Evolutionary conservation across 352 stramenopile species (phyloP).

Genomic region (Phytophthora cactorum): DNA sequence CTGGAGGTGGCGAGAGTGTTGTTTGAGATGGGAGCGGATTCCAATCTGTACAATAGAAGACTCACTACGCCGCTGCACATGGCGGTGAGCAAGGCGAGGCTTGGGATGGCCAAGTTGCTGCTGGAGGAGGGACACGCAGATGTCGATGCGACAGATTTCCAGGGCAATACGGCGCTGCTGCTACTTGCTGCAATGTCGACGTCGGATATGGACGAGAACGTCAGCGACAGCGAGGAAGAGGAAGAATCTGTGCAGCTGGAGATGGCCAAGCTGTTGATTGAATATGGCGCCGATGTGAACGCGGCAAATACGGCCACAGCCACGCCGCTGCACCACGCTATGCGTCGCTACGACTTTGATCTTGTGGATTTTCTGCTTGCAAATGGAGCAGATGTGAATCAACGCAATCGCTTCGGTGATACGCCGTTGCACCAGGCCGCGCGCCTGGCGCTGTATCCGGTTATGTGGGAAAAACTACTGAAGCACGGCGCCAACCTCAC

Average conservation of each 20-base stretch:
- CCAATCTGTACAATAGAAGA: constrained; percentile 32
- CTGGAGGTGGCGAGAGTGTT: constrained; percentile 21
- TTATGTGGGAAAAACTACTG: constrained; percentile 41
- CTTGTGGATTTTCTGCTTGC: constrained; percentile 40
- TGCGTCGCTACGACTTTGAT: constrained; percentile 39
- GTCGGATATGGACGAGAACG: constrained; percentile 39
- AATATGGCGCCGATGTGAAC: constrained; percentile 37
- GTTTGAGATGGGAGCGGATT: constrained; percentile 29
- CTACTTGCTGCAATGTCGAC: constrained; percentile 31
- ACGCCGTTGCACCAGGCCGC: constrained; percentile 41
- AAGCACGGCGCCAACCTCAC: constrained; percentile 28
- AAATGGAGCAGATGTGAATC: constrained; percentile 37
- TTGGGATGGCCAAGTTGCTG: constrained; percentile 32
- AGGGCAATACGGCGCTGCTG: constrained; percentile 37
- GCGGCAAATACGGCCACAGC: constrained; percentile 23
- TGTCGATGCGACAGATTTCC: constrained; percentile 31
- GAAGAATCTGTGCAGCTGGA: constrained; percentile 28
- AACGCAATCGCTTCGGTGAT: constrained; percentile 40
- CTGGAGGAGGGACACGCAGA: constrained; percentile 35
- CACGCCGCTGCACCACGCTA: constrained; percentile 37
- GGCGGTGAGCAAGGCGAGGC: constrained; percentile 32
- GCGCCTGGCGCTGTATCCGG: constrained; percentile 31
- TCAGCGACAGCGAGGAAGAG: constrained; percentile 26
- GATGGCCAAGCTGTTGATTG: constrained; percentile 34
- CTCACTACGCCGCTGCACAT: constrained; percentile 32